Evolutionary conservation across 139 green algal genomes (phyloP), one percentile per base, ranked within the genome.

Genomic region (Coelastrella sp.): DNA sequence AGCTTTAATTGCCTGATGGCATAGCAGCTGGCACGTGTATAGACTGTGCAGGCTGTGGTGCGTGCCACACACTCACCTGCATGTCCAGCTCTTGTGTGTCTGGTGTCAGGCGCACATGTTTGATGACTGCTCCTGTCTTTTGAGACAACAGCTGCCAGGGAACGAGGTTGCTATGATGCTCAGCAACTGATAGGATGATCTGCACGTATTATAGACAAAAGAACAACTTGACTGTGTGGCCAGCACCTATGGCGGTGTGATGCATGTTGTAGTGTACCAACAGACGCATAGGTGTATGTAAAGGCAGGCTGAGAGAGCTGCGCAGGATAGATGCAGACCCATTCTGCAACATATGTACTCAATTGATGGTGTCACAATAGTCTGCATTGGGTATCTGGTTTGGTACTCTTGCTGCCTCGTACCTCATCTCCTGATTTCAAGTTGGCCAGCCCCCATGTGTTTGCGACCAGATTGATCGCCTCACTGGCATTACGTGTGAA

Each of bases 131-230:
- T n/a, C 97, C 96, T 27, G 92, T 98, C 13, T 88, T 88, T 82
- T 95, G 60, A 21, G 93, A 93, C 68, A 99, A 74, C 53, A 99
- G 64, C 92, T 99, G 98, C 98, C 98, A 99, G 7, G 97, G 98
- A 41, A 99, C 97, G 40, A 99, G 77, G 88, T 99, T 99, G 93
- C 90, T 96, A 92, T 99, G 98, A 88, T 99, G 97, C 94, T 99
- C 98, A 57, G 96, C 95, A 5, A 99, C 96, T 8, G 92, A 96
- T 27, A 96, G 50, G n/a, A 99, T 88, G 40, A 99, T 94, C 94
- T 98, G 88, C 67, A 88, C n/a, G n/a, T n/a, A n/a, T n/a, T n/a
- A n/a, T n/a, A n/a, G n/a, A n/a, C n/a, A n/a, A n/a, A n/a, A n/a
- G n/a, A n/a, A n/a, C n/a, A n/a, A n/a, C n/a, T n/a, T n/a, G n/a